phyloP scores from a whole-genome alignment of 805 yeast genomes.

The Myxozyma lipomycoides region DNA sequence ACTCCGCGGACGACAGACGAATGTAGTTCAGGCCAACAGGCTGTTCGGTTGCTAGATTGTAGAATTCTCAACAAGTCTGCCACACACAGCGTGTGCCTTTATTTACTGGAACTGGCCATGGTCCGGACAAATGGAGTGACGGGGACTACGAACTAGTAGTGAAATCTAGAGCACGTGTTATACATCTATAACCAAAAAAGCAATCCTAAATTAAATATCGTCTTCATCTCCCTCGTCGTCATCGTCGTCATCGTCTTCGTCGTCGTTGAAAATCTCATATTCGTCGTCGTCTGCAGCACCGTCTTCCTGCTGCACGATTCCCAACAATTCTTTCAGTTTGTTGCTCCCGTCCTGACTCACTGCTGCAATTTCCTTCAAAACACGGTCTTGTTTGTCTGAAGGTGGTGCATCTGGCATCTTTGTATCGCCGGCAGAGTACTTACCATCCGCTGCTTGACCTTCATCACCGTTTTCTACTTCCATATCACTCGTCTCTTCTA shows the following conservation, averaged over 20 bases:
- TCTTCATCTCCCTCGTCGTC: too few relatives aligned
- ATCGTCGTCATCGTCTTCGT: slow-evolving; percentile 11
- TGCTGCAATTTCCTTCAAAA: slow-evolving; percentile 13
- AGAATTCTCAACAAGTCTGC: too few relatives aligned
- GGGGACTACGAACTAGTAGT: too few relatives aligned
- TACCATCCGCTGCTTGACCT: slow-evolving; percentile 1
- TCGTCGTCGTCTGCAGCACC: slow-evolving; percentile 14
- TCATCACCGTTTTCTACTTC: slow-evolving; percentile 14
- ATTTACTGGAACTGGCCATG: too few relatives aligned
- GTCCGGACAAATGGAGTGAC: too few relatives aligned
- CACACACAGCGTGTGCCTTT: too few relatives aligned
- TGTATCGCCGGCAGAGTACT: background rate
- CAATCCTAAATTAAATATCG: too few relatives aligned
- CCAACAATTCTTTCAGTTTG: slow-evolving; percentile 18
- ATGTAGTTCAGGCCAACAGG: too few relatives aligned
- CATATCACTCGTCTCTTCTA: slow-evolving; percentile 19
- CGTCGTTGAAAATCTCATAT: slow-evolving; percentile 25
- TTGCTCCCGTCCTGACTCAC: slow-evolving; percentile 17
- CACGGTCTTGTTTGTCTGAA: background rate
- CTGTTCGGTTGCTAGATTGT: too few relatives aligned
- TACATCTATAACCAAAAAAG: too few relatives aligned
- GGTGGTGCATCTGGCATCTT: background rate
- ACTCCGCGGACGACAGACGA: too few relatives aligned
- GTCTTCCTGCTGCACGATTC: slow-evolving; percentile 22
- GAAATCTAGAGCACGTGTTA: too few relatives aligned